These are phyloP conservation scores for Sistotremastrum niveocremeum DNA, from an alignment of 768 basidiomycete genomes.

Conservation along the genomic window DNA sequence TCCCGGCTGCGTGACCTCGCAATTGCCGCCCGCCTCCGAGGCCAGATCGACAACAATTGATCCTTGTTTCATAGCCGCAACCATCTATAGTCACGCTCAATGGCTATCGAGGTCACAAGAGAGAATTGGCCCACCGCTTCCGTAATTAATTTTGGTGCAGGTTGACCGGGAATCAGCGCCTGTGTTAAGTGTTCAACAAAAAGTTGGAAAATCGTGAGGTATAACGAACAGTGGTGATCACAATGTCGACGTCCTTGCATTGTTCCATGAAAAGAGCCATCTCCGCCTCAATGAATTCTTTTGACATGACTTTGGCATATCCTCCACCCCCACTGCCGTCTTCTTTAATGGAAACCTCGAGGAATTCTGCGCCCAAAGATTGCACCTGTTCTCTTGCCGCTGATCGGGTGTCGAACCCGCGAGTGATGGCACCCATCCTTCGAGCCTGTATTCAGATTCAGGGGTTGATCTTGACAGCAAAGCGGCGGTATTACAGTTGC, in stretches of 20 bases:
- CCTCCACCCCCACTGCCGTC: slow-evolving; percentile 75
- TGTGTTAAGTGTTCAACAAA: slow-evolving; percentile 13
- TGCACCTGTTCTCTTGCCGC: slow-evolving; percentile 83
- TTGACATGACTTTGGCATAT: slow-evolving; percentile 84
- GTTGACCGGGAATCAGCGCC: slow-evolving; percentile 79
- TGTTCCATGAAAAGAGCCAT: slow-evolving; percentile 84
- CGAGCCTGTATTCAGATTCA: slow-evolving; percentile 35
- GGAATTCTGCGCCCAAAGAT: slow-evolving; percentile 79
- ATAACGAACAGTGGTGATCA: slow-evolving; percentile 60
- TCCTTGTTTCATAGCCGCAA: slow-evolving; percentile 85
- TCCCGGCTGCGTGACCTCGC: slow-evolving; percentile 69
- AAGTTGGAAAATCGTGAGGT: slow-evolving; percentile 6
- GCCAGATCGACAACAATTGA: slow-evolving; percentile 82
- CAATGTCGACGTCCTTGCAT: slow-evolving; percentile 79
- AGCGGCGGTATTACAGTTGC: slow-evolving; percentile 41
- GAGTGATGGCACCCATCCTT: slow-evolving; percentile 76
- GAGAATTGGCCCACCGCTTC: slow-evolving; percentile 30
- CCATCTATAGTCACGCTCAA: slow-evolving; percentile 32
- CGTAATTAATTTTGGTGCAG: slow-evolving; percentile 75
- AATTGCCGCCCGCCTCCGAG: slow-evolving; percentile 84
- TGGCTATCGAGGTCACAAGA: background rate
- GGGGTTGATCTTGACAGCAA: background rate
- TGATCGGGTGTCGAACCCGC: slow-evolving; percentile 77
- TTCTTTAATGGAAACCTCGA: slow-evolving; percentile 71
- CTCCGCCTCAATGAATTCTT: slow-evolving; percentile 79